Conservation (phyloP, 352 stramenopile species). For the Pelagophyceae sp. region DNA sequence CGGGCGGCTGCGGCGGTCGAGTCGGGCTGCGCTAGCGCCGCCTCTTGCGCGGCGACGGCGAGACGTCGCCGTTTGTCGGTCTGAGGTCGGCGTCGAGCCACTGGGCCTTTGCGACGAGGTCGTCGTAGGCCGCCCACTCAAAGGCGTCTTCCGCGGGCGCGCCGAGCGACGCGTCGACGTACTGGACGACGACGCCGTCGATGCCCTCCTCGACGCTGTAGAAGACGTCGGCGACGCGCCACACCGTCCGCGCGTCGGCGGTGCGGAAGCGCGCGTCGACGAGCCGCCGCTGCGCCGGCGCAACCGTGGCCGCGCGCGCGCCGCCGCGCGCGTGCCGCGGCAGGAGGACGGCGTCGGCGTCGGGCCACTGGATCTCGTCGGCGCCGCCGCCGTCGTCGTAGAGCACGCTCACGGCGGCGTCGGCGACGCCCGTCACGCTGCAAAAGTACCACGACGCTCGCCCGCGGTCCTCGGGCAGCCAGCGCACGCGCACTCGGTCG, state of each 20-base stretch:
- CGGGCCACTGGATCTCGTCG: conserved; percentile 18
- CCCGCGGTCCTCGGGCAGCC: not conserved
- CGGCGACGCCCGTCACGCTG: not conserved
- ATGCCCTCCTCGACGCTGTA: conserved; percentile 20
- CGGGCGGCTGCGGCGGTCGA: no score
- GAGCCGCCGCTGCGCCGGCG: not conserved
- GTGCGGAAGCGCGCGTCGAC: not conserved
- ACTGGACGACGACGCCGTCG: conserved; percentile 19
- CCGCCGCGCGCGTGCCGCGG: not conserved
- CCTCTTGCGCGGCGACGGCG: no score
- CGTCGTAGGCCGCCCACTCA: conserved; percentile 12
- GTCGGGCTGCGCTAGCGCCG: no score
- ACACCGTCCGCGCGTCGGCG: not conserved
- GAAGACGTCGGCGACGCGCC: conserved; percentile 11
- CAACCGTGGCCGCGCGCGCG: not conserved
- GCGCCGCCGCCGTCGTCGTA: conserved; percentile 18
- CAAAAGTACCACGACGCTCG: conserved; percentile 17
- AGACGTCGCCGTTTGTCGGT: no score
- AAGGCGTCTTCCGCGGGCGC: not conserved
- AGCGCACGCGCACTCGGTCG: not conserved
- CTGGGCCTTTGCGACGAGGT: not conserved
- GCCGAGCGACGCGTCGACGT: not conserved
- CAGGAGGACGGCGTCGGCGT: conserved; percentile 1
- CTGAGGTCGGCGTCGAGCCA: not conserved
- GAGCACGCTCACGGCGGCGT: not conserved